Evolutionary conservation across 2,329 filamentous ascomycete genomes (phyloP).

Genomic region (Fusarium torulosum): DNA sequence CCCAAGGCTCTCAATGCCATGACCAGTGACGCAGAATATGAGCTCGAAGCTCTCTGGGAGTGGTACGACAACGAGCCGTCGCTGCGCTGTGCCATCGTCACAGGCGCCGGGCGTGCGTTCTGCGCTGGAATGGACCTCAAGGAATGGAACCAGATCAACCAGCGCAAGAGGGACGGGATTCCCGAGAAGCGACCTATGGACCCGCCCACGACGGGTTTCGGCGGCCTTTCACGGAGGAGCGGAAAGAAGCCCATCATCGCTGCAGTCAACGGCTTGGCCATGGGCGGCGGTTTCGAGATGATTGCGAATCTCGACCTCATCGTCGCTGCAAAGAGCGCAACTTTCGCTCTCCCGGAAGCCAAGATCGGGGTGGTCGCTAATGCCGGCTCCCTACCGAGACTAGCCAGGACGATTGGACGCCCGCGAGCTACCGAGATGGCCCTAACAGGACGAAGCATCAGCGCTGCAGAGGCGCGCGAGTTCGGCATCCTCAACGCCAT

Average conservation of each 20-base stretch:
- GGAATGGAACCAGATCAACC: conserved; percentile 47
- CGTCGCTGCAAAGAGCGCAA: conserved; percentile 68
- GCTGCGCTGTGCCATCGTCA: conserved; percentile 73
- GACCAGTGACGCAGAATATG: conserved; percentile 45
- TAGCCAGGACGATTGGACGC: conserved; percentile 73
- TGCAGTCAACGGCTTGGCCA: conserved; percentile 80
- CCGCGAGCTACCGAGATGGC: conserved; percentile 77
- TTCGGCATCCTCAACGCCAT: conserved; percentile 79
- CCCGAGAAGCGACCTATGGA: conserved; percentile 46
- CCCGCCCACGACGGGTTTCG: conserved; percentile 64
- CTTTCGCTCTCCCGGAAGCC: conserved; percentile 79
- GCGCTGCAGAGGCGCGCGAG: conserved; percentile 67
- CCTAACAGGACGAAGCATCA: conserved; percentile 69
- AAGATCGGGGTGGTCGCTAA: conserved; percentile 77
- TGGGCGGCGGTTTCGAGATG: conserved; percentile 84
- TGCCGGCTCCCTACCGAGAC: conserved; percentile 76
- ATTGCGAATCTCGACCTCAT: conserved; percentile 79
- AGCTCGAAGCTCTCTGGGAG: conserved; percentile 62
- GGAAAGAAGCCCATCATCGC: conserved; percentile 82
- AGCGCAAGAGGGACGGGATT: conserved; percentile 36
- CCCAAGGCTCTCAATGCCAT: conserved; percentile 44
- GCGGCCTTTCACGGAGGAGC: conserved; percentile 72
- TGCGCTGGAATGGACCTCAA: conserved; percentile 77
- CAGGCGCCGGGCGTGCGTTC: conserved; percentile 73
- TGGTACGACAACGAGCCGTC: conserved; percentile 74